phyloP scores from a whole-genome alignment of 768 basidiomycete species.

The Chlorophyllum brunneum region DNA sequence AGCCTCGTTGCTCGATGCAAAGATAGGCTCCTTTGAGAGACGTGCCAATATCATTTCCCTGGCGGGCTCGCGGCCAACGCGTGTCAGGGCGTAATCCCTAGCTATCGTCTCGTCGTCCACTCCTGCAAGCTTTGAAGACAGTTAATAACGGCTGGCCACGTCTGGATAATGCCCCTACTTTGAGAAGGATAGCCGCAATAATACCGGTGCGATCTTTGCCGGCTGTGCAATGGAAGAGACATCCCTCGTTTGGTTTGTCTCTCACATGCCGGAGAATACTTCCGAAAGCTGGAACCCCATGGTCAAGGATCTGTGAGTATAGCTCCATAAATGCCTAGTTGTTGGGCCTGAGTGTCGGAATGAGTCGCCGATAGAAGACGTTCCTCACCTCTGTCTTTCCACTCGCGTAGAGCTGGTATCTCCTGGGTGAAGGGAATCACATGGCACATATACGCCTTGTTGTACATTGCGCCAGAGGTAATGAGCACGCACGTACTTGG shows the following conservation, averaged over 20 bases:
- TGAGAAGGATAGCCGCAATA: conserved; percentile 66
- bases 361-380: not conserved
- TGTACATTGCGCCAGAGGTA: conserved; percentile 14
- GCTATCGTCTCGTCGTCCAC: conserved; percentile 63
- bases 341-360: not conserved
- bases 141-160: conserved; percentile 1
- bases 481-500: conserved; percentile 62
- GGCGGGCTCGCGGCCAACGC: conserved; percentile 77
- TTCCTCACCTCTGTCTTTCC: conserved; percentile 68
- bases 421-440: conserved; percentile 34
- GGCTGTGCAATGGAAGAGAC: conserved; percentile 79
- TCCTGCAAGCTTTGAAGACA: conserved; percentile 58
- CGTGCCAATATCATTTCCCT: conserved; percentile 67
- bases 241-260: conserved; percentile 61
- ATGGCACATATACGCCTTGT: conserved; percentile 17
- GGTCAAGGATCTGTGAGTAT: conserved; percentile 78
- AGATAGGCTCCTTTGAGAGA: conserved; percentile 66
- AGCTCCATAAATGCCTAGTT: conserved; percentile 73
- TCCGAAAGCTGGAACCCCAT: conserved; percentile 67
- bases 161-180: conserved; percentile 35
- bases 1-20: conserved; percentile 68
- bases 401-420: conserved; percentile 72
- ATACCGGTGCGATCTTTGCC: conserved; percentile 85
- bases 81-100: conserved; percentile 72
- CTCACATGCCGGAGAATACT: conserved; percentile 68